Evolutionary conservation across 768 basidiomycete genomes (phyloP).

Genomic region (Chlorophyllum brunneum): DNA sequence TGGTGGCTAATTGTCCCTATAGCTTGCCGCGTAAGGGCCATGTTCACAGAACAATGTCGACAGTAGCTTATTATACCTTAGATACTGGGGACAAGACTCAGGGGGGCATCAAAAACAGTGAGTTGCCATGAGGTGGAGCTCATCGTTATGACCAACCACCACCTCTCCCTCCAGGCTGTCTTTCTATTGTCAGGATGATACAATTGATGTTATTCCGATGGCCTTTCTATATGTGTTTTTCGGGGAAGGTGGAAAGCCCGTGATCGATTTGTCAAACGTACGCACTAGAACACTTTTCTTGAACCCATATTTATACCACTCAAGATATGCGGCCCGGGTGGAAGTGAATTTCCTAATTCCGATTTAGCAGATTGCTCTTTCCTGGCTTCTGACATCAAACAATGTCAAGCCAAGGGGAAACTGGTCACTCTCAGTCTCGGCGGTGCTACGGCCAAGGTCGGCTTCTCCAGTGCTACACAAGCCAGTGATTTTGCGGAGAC

Average conservation of each 20-base stretch:
- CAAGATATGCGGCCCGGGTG: slow-evolving; percentile 54
- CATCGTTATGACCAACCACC: background rate
- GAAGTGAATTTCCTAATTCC: slow-evolving; percentile 52
- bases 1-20: background rate
- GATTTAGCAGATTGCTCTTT: slow-evolving; percentile 61
- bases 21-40: slow-evolving; percentile 35
- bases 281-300: slow-evolving; percentile 10
- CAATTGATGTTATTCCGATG: slow-evolving; percentile 58
- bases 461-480: slow-evolving; percentile 50
- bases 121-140: background rate
- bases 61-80: slow-evolving; percentile 13
- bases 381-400: slow-evolving; percentile 56
- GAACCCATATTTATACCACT: no score
- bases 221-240: slow-evolving; percentile 61
- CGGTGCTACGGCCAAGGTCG: slow-evolving; percentile 54
- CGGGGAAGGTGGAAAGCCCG: slow-evolving; percentile 54
- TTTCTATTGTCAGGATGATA: slow-evolving; percentile 61
- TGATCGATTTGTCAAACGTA: slow-evolving; percentile 62
- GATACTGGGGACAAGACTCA: slow-evolving; percentile 41
- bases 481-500: slow-evolving; percentile 52
- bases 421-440: slow-evolving; percentile 50
- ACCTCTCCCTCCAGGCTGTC: slow-evolving; percentile 31
- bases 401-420: slow-evolving; percentile 63
- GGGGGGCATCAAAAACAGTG: slow-evolving; percentile 35
- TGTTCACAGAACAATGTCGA: background rate